Evolutionary conservation across 352 stramenopile species (phyloP).

Genomic region (Globisporangium radiosum): DNA sequence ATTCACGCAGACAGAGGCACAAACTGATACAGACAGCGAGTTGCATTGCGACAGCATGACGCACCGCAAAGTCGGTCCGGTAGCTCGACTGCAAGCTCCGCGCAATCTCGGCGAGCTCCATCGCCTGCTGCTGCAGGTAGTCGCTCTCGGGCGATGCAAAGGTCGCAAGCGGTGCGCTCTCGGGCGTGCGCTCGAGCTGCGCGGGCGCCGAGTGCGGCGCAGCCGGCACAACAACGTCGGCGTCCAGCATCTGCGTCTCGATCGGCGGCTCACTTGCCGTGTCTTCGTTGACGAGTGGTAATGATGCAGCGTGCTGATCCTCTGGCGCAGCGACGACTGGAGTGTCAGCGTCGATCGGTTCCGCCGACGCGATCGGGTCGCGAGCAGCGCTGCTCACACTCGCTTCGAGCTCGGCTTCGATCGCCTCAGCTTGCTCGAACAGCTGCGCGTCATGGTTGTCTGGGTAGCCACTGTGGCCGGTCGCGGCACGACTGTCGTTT

Average conservation of each 20-base stretch:
- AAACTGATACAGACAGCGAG: background rate
- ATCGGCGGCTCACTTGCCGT: conserved; percentile 9
- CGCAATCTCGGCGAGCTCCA: conserved; percentile 58
- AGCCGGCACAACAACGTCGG: background rate
- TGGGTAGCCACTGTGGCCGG: background rate
- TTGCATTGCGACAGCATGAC: background rate
- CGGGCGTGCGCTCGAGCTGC: conserved; percentile 4
- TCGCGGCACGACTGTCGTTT: background rate
- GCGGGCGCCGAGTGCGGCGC: conserved; percentile 13
- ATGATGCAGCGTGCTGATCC: background rate
- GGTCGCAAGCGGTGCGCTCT: conserved; percentile 13
- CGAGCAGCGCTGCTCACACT: too few species aligned
- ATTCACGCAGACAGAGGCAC: background rate
- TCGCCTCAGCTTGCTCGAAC: background rate
- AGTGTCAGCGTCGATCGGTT: background rate
- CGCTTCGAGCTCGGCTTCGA: background rate
- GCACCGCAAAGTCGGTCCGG: conserved; percentile 13
- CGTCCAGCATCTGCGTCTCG: conserved; percentile 1
- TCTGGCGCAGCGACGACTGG: background rate
- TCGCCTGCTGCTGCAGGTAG: conserved; percentile 49
- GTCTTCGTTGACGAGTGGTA: background rate
- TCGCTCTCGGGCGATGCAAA: conserved; percentile 21
- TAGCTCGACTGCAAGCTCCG: conserved; percentile 56
- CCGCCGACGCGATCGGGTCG: background rate
- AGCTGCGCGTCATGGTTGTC: background rate